These are phyloP conservation scores for Geosmithia morbida DNA, from an alignment of 2,329 filamentous ascomycete species.

Conservation along the genomic window DNA sequence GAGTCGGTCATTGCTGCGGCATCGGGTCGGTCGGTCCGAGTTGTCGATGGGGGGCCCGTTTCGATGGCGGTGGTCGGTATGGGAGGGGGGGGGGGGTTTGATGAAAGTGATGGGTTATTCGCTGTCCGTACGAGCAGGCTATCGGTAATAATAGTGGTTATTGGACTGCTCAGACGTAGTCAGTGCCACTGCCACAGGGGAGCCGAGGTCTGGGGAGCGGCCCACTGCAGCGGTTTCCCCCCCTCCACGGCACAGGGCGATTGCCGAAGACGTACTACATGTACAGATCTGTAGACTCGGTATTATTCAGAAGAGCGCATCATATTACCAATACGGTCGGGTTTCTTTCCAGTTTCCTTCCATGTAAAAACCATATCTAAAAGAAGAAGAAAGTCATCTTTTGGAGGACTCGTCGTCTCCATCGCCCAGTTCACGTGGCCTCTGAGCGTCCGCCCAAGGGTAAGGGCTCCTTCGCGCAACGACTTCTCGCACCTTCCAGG, in stretches of 20 bases:
- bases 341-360: no score
- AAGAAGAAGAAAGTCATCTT: no score
- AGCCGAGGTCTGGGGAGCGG: constrained; percentile 1
- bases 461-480: no score
- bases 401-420: no score
- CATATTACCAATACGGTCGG: no score
- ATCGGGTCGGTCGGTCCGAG: constrained; percentile 8
- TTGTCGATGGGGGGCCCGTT: not conserved
- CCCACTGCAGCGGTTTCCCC: not conserved
- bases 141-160: not conserved
- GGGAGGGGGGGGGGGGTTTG: not conserved
- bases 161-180: not conserved
- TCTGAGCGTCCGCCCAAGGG: no score
- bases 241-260: not conserved
- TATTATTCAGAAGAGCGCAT: no score
- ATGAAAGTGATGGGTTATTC: not conserved
- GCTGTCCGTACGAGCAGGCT: not conserved
- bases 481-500: no score
- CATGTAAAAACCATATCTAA: no score
- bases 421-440: no score
- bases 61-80: not conserved
- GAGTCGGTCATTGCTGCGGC: constrained; percentile 29
- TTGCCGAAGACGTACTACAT: not conserved
- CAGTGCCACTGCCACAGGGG: not conserved
- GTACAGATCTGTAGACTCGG: no score